phyloP scores from a whole-genome alignment of 176 grass and related monocot genomes.

The Saccharum spontaneum region DNA sequence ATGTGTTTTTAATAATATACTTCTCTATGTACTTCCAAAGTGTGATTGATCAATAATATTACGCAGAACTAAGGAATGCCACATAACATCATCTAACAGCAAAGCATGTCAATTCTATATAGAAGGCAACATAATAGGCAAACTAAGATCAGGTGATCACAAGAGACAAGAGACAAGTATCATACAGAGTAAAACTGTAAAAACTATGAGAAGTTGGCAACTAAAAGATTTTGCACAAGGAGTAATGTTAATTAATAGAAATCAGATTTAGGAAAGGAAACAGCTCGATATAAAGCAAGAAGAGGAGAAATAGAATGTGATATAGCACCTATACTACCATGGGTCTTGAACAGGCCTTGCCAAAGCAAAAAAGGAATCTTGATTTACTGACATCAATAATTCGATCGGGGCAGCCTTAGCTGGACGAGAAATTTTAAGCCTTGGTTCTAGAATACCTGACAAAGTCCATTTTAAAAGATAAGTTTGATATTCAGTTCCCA shows the following conservation, averaged over 20 bases:
- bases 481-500: not conserved
- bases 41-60: not conserved
- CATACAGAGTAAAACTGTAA: not conserved
- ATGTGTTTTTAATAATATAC: not conserved
- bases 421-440: conserved; percentile 62
- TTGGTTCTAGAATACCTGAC: conserved; percentile 78
- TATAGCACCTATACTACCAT: conserved; percentile 34
- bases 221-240: not conserved
- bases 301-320: conserved; percentile 6
- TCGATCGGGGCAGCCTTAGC: conserved; percentile 57
- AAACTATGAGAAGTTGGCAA: not conserved
- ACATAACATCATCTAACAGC: not conserved
- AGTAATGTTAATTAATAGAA: not conserved
- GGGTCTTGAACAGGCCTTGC: conserved; percentile 55
- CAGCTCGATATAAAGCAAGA: not conserved
- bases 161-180: not conserved
- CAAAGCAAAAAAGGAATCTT: conserved; percentile 69
- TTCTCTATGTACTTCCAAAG: not conserved
- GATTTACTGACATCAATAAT: conserved; percentile 67
- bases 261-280: not conserved
- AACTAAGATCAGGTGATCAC: not conserved
- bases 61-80: not conserved
- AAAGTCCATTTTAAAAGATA: conserved; percentile 28
- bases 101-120: not conserved
- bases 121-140: not conserved